Evolutionary conservation across 306 rosid species (phyloP).

Genomic region (Heteromeles arbutifolia): DNA sequence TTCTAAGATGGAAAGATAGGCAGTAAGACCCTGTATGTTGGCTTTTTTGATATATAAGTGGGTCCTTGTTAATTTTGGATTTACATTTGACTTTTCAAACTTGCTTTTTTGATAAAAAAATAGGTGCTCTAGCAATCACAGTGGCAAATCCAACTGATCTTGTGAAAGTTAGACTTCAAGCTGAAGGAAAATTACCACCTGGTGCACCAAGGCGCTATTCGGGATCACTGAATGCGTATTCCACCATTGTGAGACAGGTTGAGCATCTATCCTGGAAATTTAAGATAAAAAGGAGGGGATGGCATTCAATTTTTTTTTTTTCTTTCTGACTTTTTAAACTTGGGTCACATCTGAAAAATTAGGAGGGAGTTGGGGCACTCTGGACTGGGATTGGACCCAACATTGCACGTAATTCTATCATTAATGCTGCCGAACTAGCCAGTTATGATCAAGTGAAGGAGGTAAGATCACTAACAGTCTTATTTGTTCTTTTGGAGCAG

Average conservation of each 20-base stretch:
- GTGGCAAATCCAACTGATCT: slow-evolving; percentile 97
- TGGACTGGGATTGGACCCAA: slow-evolving; percentile 99
- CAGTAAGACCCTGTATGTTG: not conserved
- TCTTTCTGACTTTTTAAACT: slow-evolving; percentile 4
- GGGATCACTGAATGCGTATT: slow-evolving; percentile 90
- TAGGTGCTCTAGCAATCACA: slow-evolving; percentile 79
- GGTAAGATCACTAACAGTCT: slow-evolving; percentile 24
- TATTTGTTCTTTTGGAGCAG: slow-evolving; percentile 10
- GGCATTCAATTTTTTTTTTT: slow-evolving; percentile 4
- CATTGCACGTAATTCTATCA: slow-evolving; percentile 86
- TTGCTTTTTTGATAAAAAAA: not conserved
- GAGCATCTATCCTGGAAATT: slow-evolving; percentile 10
- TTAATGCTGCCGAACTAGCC: slow-evolving; percentile 96
- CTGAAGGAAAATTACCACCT: slow-evolving; percentile 83
- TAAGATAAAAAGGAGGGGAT: not conserved
- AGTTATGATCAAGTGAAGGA: slow-evolving; percentile 97
- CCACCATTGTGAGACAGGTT: slow-evolving; percentile 87
- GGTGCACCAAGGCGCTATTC: slow-evolving; percentile 91
- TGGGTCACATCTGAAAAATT: slow-evolving; percentile 1
- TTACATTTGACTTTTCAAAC: not conserved
- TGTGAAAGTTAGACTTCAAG: slow-evolving; percentile 93
- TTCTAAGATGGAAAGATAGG: not conserved
- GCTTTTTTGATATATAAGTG: not conserved
- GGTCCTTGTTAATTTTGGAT: too few relatives aligned
- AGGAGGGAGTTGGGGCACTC: slow-evolving; percentile 90